Conservation (phyloP, 768 basidiomycete genomes). For the Lactifluus echinatus region DNA sequence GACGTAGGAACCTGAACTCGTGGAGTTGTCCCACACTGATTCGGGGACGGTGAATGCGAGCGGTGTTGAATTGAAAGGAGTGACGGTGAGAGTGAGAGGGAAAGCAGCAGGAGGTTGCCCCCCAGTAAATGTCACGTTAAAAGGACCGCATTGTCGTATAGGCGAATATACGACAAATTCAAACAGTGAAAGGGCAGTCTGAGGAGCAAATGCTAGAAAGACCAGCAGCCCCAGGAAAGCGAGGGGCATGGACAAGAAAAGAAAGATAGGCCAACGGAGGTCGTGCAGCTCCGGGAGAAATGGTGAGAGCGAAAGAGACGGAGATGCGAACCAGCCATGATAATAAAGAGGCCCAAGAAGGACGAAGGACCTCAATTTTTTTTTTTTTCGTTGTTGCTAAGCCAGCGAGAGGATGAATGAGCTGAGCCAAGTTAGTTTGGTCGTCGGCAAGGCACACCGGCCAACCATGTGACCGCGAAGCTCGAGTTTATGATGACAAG, state of each 20-base stretch:
- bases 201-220: conserved; percentile 23
- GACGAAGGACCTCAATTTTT: not conserved
- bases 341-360: too few species aligned
- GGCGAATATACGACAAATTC: conserved; percentile 30
- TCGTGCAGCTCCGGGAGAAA: not conserved
- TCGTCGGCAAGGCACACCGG: too few species aligned
- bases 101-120: conserved; percentile 28
- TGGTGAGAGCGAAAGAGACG: not conserved
- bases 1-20: conserved; percentile 36
- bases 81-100: conserved; percentile 40
- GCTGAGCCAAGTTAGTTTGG: too few species aligned
- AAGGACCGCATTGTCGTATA: conserved; percentile 46
- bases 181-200: conserved; percentile 25
- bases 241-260: conserved; percentile 8
- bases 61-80: conserved; percentile 47
- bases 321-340: not conserved
- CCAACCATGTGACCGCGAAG: not conserved
- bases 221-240: conserved; percentile 6
- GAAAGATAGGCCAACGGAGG: not conserved
- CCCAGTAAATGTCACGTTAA: conserved; percentile 39
- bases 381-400: not conserved
- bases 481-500: not conserved
- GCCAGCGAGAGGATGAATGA: not conserved
- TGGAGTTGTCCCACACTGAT: conserved; percentile 28
- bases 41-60: conserved; percentile 39